These are phyloP conservation scores for Aureobasidium sp. DNA, from an alignment of 2,329 filamentous ascomycete genomes.

Conservation along the genomic window DNA sequence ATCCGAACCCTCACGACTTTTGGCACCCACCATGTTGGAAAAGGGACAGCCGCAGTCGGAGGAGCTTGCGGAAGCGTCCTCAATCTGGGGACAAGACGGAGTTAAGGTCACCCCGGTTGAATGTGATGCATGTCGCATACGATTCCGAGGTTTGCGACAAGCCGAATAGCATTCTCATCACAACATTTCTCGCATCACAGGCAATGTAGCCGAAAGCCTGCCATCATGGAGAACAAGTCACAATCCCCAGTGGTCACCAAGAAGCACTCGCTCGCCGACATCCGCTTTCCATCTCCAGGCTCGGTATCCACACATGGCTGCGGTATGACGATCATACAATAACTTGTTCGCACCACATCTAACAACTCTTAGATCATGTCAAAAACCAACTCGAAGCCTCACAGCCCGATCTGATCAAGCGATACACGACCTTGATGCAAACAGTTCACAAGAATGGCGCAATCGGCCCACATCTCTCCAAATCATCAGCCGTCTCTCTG, in stretches of 20 bases:
- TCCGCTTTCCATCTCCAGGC: constrained; percentile 13
- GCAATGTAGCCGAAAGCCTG: neutral
- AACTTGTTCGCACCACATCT: constrained; percentile 56
- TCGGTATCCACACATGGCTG: constrained; percentile 31
- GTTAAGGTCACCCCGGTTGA: neutral
- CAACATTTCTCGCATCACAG: neutral
- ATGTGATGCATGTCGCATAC: neutral
- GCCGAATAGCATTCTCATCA: neutral
- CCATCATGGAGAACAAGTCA: constrained; percentile 11
- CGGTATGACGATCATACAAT: constrained; percentile 33
- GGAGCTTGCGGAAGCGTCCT: neutral
- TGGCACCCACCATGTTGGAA: too few relatives aligned
- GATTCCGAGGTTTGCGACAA: neutral
- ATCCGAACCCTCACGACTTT: too few relatives aligned
- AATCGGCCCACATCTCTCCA: constrained; percentile 63
- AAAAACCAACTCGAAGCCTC: constrained; percentile 61
- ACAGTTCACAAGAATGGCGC: constrained; percentile 63
- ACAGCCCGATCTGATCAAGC: constrained; percentile 60
- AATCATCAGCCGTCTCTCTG: constrained; percentile 29
- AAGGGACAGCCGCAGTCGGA: too few relatives aligned
- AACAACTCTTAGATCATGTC: constrained; percentile 56
- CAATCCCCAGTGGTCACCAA: constrained; percentile 36
- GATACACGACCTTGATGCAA: constrained; percentile 66
- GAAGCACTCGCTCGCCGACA: constrained; percentile 24
- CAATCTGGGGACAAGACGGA: neutral